These are phyloP conservation scores for Magnusiomyces paraingens DNA, from an alignment of 1,139 yeast genomes.

Conservation along the genomic window DNA sequence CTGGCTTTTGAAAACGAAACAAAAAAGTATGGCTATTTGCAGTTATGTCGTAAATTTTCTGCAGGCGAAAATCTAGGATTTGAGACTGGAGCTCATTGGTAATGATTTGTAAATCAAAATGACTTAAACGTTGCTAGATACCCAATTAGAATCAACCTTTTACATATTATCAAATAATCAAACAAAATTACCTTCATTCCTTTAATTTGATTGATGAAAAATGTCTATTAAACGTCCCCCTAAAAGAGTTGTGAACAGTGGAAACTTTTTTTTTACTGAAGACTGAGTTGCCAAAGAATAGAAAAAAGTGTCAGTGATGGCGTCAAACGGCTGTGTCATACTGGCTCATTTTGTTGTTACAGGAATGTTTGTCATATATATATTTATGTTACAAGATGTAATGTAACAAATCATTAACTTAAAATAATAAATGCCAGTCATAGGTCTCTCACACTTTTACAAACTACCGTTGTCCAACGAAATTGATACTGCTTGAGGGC, in stretches of 20 bases:
- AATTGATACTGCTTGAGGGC: not conserved
- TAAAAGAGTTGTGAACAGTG: not conserved
- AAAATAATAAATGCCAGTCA: no score
- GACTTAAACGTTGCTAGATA: slow-evolving; percentile 71
- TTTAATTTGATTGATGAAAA: no score
- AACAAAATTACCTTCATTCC: slow-evolving; percentile 4
- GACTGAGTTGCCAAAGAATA: not conserved
- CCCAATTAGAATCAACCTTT: not conserved
- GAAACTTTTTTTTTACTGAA: not conserved
- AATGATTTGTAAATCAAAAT: slow-evolving; percentile 71
- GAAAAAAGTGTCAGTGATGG: no score
- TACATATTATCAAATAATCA: no score
- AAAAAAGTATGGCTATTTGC: slow-evolving; percentile 68
- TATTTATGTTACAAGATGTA: no score
- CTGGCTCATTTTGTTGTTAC: no score
- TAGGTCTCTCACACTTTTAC: no score
- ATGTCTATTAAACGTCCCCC: no score
- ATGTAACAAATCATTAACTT: no score
- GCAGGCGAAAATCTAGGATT: slow-evolving; percentile 62
- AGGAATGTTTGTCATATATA: no score
- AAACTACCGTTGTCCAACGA: no score
- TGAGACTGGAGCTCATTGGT: slow-evolving; percentile 55
- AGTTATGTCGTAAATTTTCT: slow-evolving; percentile 77
- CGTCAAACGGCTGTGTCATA: no score
- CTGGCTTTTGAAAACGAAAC: slow-evolving; percentile 77